Percentiles rank a stretch among this genome's conserved stretches.
Evolutionary conservation across 2,329 filamentous ascomycete genomes (phyloP).

Genomic region (Ophiocordyceps unilateralis): DNA sequence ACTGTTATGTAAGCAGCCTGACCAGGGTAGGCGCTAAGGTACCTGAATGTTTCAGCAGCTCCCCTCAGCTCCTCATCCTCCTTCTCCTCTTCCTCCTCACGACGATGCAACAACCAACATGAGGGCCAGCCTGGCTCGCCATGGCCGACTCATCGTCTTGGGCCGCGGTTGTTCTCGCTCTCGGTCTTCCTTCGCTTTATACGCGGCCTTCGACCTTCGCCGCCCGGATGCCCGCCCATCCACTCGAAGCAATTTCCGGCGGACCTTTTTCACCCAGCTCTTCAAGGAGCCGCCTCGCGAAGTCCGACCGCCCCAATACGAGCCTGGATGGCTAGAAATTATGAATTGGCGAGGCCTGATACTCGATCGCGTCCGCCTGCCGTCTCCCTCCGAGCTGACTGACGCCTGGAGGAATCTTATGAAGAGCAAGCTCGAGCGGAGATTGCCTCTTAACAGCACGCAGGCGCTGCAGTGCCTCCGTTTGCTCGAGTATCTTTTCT

Average conservation of each 20-base stretch:
- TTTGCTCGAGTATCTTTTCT: conserved; percentile 41
- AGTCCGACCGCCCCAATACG: conserved; percentile 44
- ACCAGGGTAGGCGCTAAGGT: no score
- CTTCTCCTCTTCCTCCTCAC: background rate
- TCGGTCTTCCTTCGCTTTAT: conserved; percentile 15
- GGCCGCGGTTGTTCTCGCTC: conserved; percentile 5
- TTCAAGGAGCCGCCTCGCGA: conserved; percentile 41
- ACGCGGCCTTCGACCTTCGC: conserved; percentile 12
- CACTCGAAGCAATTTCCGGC: conserved; percentile 7
- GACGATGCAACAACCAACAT: conserved; percentile 12
- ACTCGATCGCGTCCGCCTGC: conserved; percentile 46
- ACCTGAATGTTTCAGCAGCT: no score
- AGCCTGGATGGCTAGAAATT: conserved; percentile 56
- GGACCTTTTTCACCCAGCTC: conserved; percentile 42
- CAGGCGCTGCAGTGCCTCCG: conserved; percentile 40
- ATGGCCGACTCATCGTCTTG: conserved; percentile 22
- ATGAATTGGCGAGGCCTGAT: conserved; percentile 48
- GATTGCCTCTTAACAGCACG: conserved; percentile 40
- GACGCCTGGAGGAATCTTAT: conserved; percentile 51
- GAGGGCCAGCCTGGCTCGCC: conserved; percentile 27
- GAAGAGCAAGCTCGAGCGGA: conserved; percentile 28
- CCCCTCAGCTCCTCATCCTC: background rate
- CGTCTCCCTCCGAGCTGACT: conserved; percentile 42
- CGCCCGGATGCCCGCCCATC: conserved; percentile 9
- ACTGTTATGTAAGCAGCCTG: no score